Evolutionary conservation across 129 eudicot species (phyloP).

Genomic region (Kitagawia praeruptora): DNA sequence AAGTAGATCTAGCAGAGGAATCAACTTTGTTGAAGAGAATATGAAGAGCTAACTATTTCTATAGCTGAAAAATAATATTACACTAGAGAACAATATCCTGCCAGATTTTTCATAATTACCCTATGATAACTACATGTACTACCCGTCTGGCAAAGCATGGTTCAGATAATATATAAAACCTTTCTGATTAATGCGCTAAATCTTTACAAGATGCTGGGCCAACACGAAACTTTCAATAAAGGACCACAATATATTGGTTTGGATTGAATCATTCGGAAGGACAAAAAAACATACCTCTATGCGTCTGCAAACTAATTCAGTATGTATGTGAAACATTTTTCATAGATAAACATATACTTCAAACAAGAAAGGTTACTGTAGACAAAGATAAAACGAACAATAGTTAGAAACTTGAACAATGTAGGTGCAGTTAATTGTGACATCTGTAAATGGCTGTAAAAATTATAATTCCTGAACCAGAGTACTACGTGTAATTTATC

Average conservation of each 20-base stretch:
- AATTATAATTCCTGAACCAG: background rate
- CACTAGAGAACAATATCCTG: constrained; percentile 27
- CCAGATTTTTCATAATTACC: constrained; percentile 46
- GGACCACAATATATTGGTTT: background rate
- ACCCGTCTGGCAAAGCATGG: constrained; percentile 2
- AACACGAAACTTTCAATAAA: background rate
- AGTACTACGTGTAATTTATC: background rate
- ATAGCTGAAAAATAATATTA: constrained; percentile 35
- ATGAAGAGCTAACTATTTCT: constrained; percentile 36
- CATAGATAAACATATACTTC: background rate
- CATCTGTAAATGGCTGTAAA: no score
- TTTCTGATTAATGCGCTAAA: background rate
- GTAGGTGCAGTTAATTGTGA: background rate
- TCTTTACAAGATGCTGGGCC: background rate
- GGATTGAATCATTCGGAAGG: background rate
- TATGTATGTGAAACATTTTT: background rate
- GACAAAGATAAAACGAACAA: background rate
- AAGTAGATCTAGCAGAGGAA: constrained; percentile 16
- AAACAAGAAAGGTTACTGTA: background rate
- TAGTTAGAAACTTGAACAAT: background rate
- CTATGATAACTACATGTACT: background rate
- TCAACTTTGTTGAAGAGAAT: constrained; percentile 16
- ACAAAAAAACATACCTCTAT: background rate
- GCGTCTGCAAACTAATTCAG: background rate
- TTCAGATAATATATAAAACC: background rate